Conservation (phyloP, 1,139 yeast species). For the Geotrichum histeridarum region DNA sequence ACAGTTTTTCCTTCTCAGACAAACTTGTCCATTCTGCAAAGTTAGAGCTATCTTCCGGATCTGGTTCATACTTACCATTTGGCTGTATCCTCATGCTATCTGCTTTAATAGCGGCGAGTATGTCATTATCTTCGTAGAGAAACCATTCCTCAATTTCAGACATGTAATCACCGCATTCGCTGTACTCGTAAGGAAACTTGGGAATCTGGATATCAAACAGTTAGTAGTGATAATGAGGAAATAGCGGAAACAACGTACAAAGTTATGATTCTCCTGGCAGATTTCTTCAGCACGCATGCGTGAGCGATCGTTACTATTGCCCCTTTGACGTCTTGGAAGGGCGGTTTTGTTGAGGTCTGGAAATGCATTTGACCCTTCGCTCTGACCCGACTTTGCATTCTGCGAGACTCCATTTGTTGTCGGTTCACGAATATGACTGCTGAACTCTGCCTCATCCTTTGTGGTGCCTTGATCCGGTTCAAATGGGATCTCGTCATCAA, state of each 20-base stretch:
- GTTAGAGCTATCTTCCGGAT: background rate
- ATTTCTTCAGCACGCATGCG: constrained; percentile 19
- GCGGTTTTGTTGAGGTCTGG: background rate
- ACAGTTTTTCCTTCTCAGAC: constrained; percentile 12
- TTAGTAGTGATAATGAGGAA: background rate
- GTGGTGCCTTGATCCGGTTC: constrained; percentile 13
- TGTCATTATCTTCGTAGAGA: constrained; percentile 29
- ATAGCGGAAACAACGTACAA: background rate
- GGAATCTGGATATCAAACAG: constrained; percentile 20
- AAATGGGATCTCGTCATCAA: constrained; percentile 8
- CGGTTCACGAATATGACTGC: constrained; percentile 6
- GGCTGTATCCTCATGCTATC: constrained; percentile 8
- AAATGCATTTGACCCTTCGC: background rate
- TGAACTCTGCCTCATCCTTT: constrained; percentile 17
- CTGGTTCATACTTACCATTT: background rate
- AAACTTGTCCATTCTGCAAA: constrained; percentile 19
- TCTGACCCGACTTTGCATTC: constrained; percentile 35
- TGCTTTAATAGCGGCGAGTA: constrained; percentile 27
- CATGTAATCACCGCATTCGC: constrained; percentile 26
- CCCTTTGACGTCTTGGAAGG: constrained; percentile 14
- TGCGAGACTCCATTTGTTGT: constrained; percentile 29
- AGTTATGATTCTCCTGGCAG: constrained; percentile 16
- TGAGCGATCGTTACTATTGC: constrained; percentile 17
- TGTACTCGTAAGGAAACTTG: constrained; percentile 30
- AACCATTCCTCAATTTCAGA: constrained; percentile 39